Conservation (phyloP, 805 yeast species). For the Lipomyces mesembrius region DNA sequence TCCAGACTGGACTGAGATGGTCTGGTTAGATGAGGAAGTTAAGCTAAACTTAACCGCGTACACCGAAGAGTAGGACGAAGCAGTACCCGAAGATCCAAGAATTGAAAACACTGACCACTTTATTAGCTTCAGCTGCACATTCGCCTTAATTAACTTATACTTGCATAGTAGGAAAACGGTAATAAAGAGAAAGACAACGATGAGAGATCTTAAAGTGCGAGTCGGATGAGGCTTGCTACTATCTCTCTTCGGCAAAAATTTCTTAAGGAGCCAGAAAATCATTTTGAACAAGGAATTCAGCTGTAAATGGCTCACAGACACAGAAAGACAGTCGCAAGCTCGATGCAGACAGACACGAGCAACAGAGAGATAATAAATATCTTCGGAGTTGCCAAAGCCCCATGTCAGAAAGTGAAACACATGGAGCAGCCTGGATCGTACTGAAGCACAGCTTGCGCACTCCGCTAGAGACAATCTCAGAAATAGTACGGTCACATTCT, state of each 20-base stretch:
- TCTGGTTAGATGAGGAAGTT: slow-evolving; percentile 12
- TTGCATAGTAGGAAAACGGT: slow-evolving; percentile 26
- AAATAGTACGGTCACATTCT: not conserved
- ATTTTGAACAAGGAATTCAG: not conserved
- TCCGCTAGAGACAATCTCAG: not conserved
- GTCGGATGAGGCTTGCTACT: slow-evolving; percentile 8
- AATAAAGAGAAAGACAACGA: slow-evolving; percentile 23
- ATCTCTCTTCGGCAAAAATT: not conserved
- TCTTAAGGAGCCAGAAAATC: slow-evolving; percentile 1
- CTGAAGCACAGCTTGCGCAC: not conserved
- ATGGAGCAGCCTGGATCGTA: not conserved
- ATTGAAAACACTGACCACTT: slow-evolving; percentile 6
- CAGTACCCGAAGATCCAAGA: slow-evolving; percentile 31
- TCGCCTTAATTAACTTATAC: not conserved
- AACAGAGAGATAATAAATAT: not conserved
- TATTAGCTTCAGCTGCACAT: not conserved
- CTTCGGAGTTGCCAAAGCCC: not conserved
- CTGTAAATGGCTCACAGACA: not conserved
- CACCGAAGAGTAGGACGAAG: slow-evolving; percentile 27
- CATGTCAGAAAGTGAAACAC: not conserved
- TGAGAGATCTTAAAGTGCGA: slow-evolving; percentile 11
- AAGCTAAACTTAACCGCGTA: slow-evolving; percentile 28
- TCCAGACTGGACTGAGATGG: slow-evolving; percentile 22
- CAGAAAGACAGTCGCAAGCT: not conserved
- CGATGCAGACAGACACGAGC: not conserved